Conservation (phyloP, 1,139 yeast species). For the Sugiyamaella paludigena region DNA sequence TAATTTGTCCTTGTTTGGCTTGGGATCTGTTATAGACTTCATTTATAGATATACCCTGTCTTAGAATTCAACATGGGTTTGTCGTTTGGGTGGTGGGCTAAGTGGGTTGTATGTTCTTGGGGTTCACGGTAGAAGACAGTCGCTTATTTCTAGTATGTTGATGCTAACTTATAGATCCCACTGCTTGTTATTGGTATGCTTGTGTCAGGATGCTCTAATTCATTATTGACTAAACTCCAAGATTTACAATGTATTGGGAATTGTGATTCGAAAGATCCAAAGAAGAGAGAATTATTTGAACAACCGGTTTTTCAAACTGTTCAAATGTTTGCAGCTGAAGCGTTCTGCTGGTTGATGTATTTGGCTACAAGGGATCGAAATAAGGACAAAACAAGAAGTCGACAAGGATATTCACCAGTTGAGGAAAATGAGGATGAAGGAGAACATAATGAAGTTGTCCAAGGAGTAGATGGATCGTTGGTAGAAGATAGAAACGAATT, state of each 20-base stretch:
- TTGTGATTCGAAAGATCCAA: constrained; percentile 46
- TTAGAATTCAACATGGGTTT: not conserved
- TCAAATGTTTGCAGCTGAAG: constrained; percentile 80
- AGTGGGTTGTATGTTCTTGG: not conserved
- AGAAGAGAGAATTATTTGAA: constrained; percentile 52
- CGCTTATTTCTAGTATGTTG: too few relatives aligned
- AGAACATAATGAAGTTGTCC: constrained; percentile 1
- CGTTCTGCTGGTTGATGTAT: constrained; percentile 49
- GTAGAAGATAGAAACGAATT: constrained; percentile 16
- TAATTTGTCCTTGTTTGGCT: not conserved
- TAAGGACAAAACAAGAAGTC: not conserved
- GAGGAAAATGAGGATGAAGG: constrained; percentile 4
- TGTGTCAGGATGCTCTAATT: constrained; percentile 70
- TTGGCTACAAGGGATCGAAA: constrained; percentile 10
- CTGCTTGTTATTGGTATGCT: constrained; percentile 41
- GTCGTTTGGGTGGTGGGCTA: not conserved
- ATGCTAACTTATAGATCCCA: constrained; percentile 10
- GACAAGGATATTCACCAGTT: constrained; percentile 12
- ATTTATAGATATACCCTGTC: not conserved
- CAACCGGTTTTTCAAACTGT: constrained; percentile 80
- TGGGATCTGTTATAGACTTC: not conserved
- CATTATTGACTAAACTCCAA: constrained; percentile 72
- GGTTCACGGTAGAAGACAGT: too few relatives aligned
- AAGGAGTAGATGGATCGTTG: constrained; percentile 10
- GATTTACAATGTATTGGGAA: constrained; percentile 70